Percentiles rank a stretch among this genome's conserved stretches.
phyloP scores from a whole-genome alignment of 2,329 filamentous ascomycete species.

The Aciculosporium take region DNA sequence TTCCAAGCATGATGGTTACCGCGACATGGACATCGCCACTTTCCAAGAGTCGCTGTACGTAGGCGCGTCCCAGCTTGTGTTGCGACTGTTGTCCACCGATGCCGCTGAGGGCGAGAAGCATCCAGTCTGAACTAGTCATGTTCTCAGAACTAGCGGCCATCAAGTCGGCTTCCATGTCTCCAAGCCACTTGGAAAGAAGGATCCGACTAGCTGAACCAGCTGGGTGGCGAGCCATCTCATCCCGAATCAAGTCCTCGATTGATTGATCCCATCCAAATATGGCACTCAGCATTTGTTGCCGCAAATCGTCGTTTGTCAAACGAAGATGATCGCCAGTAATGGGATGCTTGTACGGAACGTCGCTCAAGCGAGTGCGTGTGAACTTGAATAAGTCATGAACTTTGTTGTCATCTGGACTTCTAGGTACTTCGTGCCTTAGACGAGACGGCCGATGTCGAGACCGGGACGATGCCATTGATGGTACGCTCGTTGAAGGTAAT shows the following conservation, averaged over 20 bases:
- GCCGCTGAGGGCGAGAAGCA: slow-evolving; percentile 80
- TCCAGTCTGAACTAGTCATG: slow-evolving; percentile 94
- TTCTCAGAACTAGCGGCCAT: slow-evolving; percentile 69
- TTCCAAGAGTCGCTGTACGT: slow-evolving; percentile 79
- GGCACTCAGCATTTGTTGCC: slow-evolving; percentile 78
- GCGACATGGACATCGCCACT: slow-evolving; percentile 84
- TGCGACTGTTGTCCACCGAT: slow-evolving; percentile 65
- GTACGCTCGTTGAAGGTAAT: slow-evolving; percentile 20
- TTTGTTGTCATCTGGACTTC: slow-evolving; percentile 59
- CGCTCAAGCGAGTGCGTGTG: slow-evolving; percentile 63
- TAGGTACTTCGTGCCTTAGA: slow-evolving; percentile 64
- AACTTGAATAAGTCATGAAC: slow-evolving; percentile 75
- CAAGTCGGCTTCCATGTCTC: slow-evolving; percentile 67
- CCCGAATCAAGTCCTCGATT: slow-evolving; percentile 63
- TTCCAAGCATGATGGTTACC: slow-evolving; percentile 79
- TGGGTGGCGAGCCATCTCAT: slow-evolving; percentile 67
- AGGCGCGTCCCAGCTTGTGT: slow-evolving; percentile 79
- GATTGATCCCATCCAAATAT: slow-evolving; percentile 94
- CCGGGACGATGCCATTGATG: slow-evolving; percentile 34
- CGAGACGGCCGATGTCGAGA: slow-evolving; percentile 45
- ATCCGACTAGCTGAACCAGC: slow-evolving; percentile 64
- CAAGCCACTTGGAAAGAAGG: slow-evolving; percentile 82
- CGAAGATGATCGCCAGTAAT: slow-evolving; percentile 41
- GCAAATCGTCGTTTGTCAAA: slow-evolving; percentile 64
- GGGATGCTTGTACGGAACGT: slow-evolving; percentile 67